phyloP scores from a whole-genome alignment of 78 protist species.

The Protostelium mycophagum region DNA sequence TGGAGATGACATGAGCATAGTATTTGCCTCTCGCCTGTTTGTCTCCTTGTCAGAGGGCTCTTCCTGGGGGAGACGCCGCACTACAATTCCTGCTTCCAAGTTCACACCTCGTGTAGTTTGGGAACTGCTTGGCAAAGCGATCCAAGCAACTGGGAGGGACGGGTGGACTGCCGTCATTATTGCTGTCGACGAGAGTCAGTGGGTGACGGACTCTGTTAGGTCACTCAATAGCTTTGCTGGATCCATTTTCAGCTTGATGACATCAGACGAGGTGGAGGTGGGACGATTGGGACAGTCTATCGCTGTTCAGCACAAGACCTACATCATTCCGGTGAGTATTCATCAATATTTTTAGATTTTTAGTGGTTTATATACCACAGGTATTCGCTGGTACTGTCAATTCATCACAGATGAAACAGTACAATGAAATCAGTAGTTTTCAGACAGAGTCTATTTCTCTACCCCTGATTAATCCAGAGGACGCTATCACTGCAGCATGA shows the following conservation, averaged over 20 bases:
- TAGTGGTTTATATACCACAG: constrained; percentile 1
- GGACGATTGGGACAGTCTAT: constrained; percentile 1
- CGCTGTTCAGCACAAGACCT: constrained; percentile 2
- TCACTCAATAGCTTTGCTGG: background rate
- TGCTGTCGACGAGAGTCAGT: background rate
- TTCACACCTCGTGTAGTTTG: constrained; percentile 1
- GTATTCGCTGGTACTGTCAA: background rate
- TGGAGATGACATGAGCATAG: constrained; percentile 1
- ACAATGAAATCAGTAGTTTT: background rate
- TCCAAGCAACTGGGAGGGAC: constrained; percentile 2
- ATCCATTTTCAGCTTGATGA: constrained; percentile 1
- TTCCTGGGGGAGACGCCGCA: constrained; percentile 3
- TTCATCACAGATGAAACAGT: constrained; percentile 1
- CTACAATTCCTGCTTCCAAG: background rate
- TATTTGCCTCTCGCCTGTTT: constrained; percentile 1
- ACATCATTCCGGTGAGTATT: constrained; percentile 1
- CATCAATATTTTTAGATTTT: background rate
- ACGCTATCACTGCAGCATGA: background rate
- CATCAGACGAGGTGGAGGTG: constrained; percentile 2
- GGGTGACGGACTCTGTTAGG: constrained; percentile 2
- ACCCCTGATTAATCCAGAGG: background rate
- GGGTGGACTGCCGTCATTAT: background rate
- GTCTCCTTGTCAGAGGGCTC: constrained; percentile 2
- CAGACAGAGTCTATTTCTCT: background rate
- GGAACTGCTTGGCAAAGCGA: constrained; percentile 2